These are phyloP conservation scores for Bimuria novae-zelandiae DNA, from an alignment of 2,329 filamentous ascomycete species.

Conservation along the genomic window DNA sequence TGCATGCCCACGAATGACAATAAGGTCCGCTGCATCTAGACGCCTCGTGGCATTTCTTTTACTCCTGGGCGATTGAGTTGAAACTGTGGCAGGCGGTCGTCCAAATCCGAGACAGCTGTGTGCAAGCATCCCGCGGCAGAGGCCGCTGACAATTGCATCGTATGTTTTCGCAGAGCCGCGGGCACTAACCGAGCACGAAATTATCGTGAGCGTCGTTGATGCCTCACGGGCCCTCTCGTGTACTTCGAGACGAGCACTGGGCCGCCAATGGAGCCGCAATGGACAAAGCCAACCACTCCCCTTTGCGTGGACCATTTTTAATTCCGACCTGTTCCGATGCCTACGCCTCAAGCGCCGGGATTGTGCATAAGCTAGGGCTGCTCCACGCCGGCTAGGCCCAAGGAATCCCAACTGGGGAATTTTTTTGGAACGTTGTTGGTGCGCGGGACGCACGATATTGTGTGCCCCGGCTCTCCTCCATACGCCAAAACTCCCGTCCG, in stretches of 20 bases:
- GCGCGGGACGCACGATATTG: conserved; percentile 1
- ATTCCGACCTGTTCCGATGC: conserved; percentile 22
- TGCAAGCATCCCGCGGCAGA: conserved; percentile 16
- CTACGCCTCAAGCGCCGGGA: conserved; percentile 10
- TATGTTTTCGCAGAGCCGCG: conserved; percentile 11
- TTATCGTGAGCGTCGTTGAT: not conserved
- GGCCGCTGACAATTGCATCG: too few relatives aligned
- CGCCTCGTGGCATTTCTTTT: not conserved
- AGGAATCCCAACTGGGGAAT: conserved; percentile 14
- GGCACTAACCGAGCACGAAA: not conserved
- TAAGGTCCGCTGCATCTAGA: not conserved
- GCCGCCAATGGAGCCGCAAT: not conserved
- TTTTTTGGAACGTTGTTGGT: conserved; percentile 24
- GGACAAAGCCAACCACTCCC: not conserved
- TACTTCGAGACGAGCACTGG: conserved; percentile 1
- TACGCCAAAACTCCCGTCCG: conserved; percentile 8
- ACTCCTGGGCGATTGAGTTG: not conserved
- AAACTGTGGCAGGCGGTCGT: not conserved
- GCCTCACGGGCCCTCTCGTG: conserved; percentile 1
- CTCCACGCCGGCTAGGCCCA: not conserved
- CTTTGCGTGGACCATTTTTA: too few relatives aligned
- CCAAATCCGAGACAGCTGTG: conserved; percentile 22
- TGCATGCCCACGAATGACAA: conserved; percentile 11
- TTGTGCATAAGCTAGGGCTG: conserved; percentile 10
- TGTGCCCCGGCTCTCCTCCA: conserved; percentile 23